Evolutionary conservation across 169 alveolate genomes (phyloP), one percentile per base, ranked within the genome.

Genomic region (Cryptosporidium ubiquitum): DNA sequence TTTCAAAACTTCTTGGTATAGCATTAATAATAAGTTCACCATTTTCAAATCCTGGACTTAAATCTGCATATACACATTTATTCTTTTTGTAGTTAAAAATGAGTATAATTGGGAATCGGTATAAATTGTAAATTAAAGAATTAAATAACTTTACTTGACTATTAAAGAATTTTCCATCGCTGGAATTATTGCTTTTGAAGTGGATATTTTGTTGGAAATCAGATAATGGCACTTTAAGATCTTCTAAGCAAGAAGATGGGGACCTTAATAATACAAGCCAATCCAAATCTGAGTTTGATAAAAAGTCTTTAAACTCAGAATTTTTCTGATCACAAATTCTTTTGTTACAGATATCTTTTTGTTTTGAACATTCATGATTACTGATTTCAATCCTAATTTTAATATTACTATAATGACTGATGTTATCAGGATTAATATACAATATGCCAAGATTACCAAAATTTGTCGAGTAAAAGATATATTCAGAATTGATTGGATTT

Each of bases 401-500:
- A 16, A 73, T 33, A 3, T 58, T 55, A 4, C 26, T 33, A 57
- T 35, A 73, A 5, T 73, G 70, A 14, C 49, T 31, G 5, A 73
- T 79, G 35, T 79, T 79, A 37, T 79, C 49, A 26, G 89, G 89
- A 20, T 79, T 64, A 37, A 79, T 44, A 61, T 60, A 79, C 29
- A 64, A 12, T 10, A 79, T 26, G 5, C 89, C 89, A 16, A 79
- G 26, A 23, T 64, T 79, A 2, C 75, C 75, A 18, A 61, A n/a
- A 44, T 39, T 64, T 4, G 75, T 58, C 31, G 40, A 35, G 20
- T 61, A 79, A 23, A 49, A 49, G 14, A 64, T 23, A 26, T 79
- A 79, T 35, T 79, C 70, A 3, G 89, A 31, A 33, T 61, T 26
- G 49, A 61, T 14, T 26, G 60, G 66, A 64, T 79, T 58, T 7